These are phyloP conservation scores for Sanghuangporus sanghuang DNA, from an alignment of 1,284 basidiomycete species.

Conservation along the genomic window DNA sequence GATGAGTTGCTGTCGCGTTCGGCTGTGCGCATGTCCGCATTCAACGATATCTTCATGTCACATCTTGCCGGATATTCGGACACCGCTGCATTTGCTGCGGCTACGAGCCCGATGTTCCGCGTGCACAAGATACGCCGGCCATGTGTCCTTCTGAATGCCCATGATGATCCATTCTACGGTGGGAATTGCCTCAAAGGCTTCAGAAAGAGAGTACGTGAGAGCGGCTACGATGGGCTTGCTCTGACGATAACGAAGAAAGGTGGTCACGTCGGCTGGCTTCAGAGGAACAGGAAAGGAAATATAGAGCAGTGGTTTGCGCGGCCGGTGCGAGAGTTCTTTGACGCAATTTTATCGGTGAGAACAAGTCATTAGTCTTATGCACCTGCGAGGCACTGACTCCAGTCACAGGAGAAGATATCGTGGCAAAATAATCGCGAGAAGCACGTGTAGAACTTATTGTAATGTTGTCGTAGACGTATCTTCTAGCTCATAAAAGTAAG, in stretches of 20 bases:
- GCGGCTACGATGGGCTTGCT: neutral
- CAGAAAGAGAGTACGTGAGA: neutral
- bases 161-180: slow-evolving; percentile 8
- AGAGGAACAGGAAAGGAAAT: slow-evolving; percentile 5
- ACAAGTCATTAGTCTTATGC: neutral
- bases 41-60: slow-evolving; percentile 9
- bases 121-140: neutral
- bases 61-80: neutral
- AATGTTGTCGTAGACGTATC: neutral
- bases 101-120: neutral
- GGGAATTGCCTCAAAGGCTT: neutral
- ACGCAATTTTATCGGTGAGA: neutral
- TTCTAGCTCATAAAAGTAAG: neutral
- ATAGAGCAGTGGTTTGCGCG: slow-evolving; percentile 3
- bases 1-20: slow-evolving; percentile 1
- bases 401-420: neutral
- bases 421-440: neutral
- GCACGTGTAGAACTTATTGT: neutral
- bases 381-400: neutral
- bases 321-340: slow-evolving; percentile 9
- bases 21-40: neutral
- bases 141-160: slow-evolving; percentile 5
- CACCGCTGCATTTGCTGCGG: slow-evolving; percentile 3
- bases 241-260: slow-evolving; percentile 7
- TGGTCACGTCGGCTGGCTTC: slow-evolving; percentile 6